Conservation (phyloP, 495 filamentous ascomycete species). For the Penicillium cosmopolitanum region DNA sequence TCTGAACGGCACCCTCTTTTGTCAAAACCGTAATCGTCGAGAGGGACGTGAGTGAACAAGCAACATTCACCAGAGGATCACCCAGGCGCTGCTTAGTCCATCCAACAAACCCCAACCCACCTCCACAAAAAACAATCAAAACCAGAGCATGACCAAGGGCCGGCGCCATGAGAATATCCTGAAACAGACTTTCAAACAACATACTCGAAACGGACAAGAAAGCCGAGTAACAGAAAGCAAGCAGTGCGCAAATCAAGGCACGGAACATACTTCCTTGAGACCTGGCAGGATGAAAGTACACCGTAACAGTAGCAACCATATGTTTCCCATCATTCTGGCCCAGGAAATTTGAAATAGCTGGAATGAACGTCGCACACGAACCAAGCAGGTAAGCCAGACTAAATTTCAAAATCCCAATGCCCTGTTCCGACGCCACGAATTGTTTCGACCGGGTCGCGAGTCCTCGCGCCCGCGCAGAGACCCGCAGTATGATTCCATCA, state of each 20-base stretch:
- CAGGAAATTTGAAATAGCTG: conserved; percentile 69
- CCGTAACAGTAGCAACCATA: conserved; percentile 88
- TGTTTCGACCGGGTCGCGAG: conserved; percentile 28
- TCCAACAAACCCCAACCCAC: conserved; percentile 85
- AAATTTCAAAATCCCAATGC: conserved; percentile 85
- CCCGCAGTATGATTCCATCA: conserved; percentile 18
- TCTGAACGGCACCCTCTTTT: conserved; percentile 87
- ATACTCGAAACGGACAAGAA: conserved; percentile 84
- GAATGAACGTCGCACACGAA: conserved; percentile 84
- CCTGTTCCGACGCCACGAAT: conserved; percentile 59
- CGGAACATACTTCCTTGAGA: conserved; percentile 90
- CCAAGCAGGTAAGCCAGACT: conserved; percentile 89
- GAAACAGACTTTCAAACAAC: conserved; percentile 79
- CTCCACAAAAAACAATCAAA: conserved; percentile 84
- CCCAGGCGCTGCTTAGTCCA: conserved; percentile 90
- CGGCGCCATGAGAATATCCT: conserved; percentile 62
- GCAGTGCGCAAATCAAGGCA: conserved; percentile 78
- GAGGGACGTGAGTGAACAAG: conserved; percentile 86
- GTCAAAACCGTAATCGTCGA: conserved; percentile 91
- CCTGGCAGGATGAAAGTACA: conserved; percentile 96
- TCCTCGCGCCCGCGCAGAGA: conserved; percentile 17
- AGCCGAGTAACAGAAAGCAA: conserved; percentile 82
- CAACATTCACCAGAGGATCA: conserved; percentile 87
- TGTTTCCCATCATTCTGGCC: conserved; percentile 95
- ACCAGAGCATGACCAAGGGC: conserved; percentile 79